Base-by-base conservation (phyloP, 139 green algal genomes). In the Picochlorum sp. region DNA sequence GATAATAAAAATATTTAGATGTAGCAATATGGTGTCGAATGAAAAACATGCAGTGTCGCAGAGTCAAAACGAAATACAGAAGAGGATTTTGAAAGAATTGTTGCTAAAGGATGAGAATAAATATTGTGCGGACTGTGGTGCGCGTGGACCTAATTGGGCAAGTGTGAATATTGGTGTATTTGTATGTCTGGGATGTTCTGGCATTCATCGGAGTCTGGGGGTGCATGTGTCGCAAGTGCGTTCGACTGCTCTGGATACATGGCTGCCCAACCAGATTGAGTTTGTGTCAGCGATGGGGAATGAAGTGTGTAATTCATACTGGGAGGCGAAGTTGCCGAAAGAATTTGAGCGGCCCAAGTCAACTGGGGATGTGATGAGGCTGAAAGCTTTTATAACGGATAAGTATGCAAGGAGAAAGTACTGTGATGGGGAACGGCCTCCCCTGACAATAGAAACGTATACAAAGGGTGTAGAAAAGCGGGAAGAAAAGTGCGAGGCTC, bases 261-360 rank as follows among this genome's bases (percentile, higher is more conserved):
- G 88, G 88, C 77, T 96, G 24, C 89, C 89, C 14, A 79, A 87
- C 50, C 87, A 96, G 61, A 82, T 95, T n/a, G 84, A 82, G 9
- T 93, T 91, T 66, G 73, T 88, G 29, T 55, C 71, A n/a, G 55
- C 62, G 6, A 89, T 94, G 79, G 88, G 86, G 30, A 96, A 96
- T 60, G 55, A 59, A 3, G 68, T 76, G n/a, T 81, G 67, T 10
- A 90, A 90, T 61, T 26, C 31, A 1, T 96, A 78, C 70, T 96
- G 89, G 88, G 89, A 96, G 55, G 86, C 84, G 0, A 61, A 61
- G 5, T 63, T 95, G 41, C 83, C 88, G 1, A 12, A 57, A 16
- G 65, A 72, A 61, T 91, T 94, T 43, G 61, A 72, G 18, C 63
- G 84, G 9, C 86, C 88, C 5, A n/a, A n/a, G n/a, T 59, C 69